phyloP scores from a whole-genome alignment of 2,329 filamentous ascomycete genomes.

The Neoscytalidium dimidiatum region DNA sequence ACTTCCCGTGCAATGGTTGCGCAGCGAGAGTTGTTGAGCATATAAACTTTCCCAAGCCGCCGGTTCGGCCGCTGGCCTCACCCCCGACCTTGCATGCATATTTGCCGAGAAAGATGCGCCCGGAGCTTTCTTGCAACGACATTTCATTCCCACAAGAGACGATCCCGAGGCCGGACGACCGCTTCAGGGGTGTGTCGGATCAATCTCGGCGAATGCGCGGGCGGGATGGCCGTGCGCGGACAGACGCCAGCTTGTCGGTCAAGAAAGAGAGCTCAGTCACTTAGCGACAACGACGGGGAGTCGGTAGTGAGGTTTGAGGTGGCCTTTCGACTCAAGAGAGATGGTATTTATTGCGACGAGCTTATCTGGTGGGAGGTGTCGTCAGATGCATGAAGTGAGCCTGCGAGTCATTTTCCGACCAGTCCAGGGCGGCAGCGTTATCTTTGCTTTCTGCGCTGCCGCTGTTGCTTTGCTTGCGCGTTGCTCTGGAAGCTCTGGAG shows the following conservation, averaged over 20 bases:
- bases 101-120: neutral
- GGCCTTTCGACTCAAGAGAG: too few relatives aligned
- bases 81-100: neutral
- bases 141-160: too few relatives aligned
- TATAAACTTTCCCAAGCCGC: constrained; percentile 9
- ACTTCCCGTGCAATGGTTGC: neutral
- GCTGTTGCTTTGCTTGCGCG: neutral
- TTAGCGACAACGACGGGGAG: too few relatives aligned
- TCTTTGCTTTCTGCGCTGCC: neutral
- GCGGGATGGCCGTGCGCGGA: too few relatives aligned
- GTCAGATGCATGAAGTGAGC: neutral
- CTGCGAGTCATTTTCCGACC: constrained; percentile 1
- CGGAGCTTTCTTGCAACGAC: neutral
- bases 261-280: too few relatives aligned
- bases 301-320: too few relatives aligned
- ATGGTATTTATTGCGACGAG: too few relatives aligned
- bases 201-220: neutral
- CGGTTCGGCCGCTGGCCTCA: neutral
- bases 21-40: neutral
- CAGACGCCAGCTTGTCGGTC: too few relatives aligned
- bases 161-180: too few relatives aligned
- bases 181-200: neutral
- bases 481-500: neutral
- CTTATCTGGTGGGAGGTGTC: too few relatives aligned
- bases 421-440: neutral